phyloP scores from a whole-genome alignment of 768 basidiomycete genomes.

The Strobilomyces confusus region DNA sequence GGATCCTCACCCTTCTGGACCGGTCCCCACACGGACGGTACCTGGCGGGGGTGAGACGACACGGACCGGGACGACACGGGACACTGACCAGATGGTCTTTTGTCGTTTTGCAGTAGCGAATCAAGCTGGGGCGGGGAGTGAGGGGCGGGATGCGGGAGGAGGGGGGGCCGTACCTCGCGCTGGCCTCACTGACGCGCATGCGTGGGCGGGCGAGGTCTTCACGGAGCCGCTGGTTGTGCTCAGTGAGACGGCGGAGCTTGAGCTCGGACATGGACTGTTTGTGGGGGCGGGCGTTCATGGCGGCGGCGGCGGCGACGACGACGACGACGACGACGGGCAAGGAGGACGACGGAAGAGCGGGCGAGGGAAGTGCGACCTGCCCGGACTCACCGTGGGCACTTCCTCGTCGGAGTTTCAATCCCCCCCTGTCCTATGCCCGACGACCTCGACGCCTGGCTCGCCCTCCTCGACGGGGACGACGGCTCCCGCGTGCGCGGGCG shows the following conservation, averaged over 20 bases:
- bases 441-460: slow-evolving; percentile 25
- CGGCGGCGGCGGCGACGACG: not conserved
- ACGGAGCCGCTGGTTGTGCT: slow-evolving; percentile 87
- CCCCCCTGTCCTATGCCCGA: slow-evolving; percentile 10
- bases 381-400: slow-evolving; percentile 6
- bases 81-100: slow-evolving; percentile 84
- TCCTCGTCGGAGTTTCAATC: slow-evolving; percentile 19
- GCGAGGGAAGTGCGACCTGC: slow-evolving; percentile 1
- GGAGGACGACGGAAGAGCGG: not conserved
- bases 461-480: slow-evolving; percentile 27
- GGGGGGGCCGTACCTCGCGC: slow-evolving; percentile 53
- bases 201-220: slow-evolving; percentile 90
- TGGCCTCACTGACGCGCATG: slow-evolving; percentile 88
- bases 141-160: not conserved
- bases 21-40: slow-evolving; percentile 93
- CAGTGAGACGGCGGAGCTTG: slow-evolving; percentile 87
- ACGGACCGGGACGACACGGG: not conserved
- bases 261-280: slow-evolving; percentile 98
- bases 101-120: slow-evolving; percentile 91
- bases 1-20: slow-evolving; percentile 89
- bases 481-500: no score
- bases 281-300: slow-evolving; percentile 73
- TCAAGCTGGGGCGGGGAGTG: slow-evolving; percentile 52
- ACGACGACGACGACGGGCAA: not conserved
- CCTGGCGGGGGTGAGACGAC: slow-evolving; percentile 38